These are phyloP conservation scores for Solanum lycopersicoides DNA, from an alignment of 257 asterid genomes.

Conservation along the genomic window DNA sequence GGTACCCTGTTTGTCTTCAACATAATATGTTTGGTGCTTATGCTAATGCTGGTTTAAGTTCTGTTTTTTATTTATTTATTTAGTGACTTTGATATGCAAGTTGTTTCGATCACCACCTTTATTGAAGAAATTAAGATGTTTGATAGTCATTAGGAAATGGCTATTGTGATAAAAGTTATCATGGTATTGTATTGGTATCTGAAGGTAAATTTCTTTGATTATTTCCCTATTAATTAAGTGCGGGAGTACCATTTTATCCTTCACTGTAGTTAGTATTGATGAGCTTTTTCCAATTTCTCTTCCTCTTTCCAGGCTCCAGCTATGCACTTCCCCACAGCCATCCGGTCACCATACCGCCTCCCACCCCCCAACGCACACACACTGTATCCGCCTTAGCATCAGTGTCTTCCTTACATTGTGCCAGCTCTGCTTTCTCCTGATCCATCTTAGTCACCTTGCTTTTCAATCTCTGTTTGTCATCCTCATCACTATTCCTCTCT, in stretches of 20 bases:
- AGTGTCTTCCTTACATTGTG: no score
- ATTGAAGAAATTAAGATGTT: not conserved
- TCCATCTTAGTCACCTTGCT: not conserved
- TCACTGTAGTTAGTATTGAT: not conserved
- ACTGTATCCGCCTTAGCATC: no score
- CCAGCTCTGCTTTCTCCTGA: not conserved
- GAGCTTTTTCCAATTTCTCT: not conserved
- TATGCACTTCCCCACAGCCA: not conserved
- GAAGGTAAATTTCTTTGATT: not conserved
- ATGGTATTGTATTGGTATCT: not conserved
- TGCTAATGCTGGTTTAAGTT: not conserved
- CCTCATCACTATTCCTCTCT: not conserved
- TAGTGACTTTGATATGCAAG: no score
- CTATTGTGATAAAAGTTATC: not conserved
- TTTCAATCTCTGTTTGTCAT: not conserved
- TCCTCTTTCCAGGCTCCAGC: not conserved
- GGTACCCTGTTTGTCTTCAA: constrained; percentile 11
- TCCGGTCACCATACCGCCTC: not conserved
- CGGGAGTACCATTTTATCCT: not conserved
- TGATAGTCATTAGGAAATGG: not conserved
- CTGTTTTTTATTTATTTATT: not conserved
- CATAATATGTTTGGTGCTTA: not conserved
- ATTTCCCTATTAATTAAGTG: not conserved
- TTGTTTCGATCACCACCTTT: no score
- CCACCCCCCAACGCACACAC: not conserved